Percentiles rank a stretch among this genome's conserved stretches.
Evolutionary conservation across 2,329 filamentous ascomycete species (phyloP).

Genomic region (Zymoseptoria crescenta): DNA sequence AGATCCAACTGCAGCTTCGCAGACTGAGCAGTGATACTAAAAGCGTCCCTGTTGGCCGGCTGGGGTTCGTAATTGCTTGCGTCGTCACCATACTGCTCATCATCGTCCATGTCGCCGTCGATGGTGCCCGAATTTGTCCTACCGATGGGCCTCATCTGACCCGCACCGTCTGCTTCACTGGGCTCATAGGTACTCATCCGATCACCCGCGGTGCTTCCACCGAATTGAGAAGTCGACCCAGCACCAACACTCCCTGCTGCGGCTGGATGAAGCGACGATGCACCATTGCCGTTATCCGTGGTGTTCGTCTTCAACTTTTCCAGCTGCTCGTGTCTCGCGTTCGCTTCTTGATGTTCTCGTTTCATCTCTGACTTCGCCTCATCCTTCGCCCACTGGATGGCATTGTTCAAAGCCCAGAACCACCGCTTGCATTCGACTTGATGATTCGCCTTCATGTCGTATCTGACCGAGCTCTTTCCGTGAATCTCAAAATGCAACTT

Average conservation of each 20-base stretch:
- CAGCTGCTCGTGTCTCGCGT: constrained; percentile 71
- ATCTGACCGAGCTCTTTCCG: constrained; percentile 97
- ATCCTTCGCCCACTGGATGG: constrained; percentile 97
- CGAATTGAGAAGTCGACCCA: constrained; percentile 25
- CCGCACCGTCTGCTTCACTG: constrained; percentile 48
- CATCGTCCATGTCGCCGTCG: constrained; percentile 55
- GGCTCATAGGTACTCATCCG: constrained; percentile 54
- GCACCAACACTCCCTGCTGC: constrained; percentile 41
- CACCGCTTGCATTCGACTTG: constrained; percentile 96
- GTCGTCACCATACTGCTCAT: constrained; percentile 73
- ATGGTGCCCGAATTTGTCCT: constrained; percentile 36
- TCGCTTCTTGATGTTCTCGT: constrained; percentile 64
- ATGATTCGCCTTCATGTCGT: constrained; percentile 95
- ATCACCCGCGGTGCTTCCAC: constrained; percentile 44
- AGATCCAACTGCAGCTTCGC: constrained; percentile 88
- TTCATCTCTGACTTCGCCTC: constrained; percentile 86
- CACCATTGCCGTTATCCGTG: constrained; percentile 15
- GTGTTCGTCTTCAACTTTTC: constrained; percentile 37
- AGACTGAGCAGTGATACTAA: constrained; percentile 95
- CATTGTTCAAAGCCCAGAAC: constrained; percentile 99
- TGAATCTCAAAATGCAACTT: constrained; percentile 98
- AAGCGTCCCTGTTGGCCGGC: constrained; percentile 77
- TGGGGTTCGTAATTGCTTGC: constrained; percentile 67
- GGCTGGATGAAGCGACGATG: constrained; percentile 27
- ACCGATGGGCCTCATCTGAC: constrained; percentile 39